Evolutionary conservation across 768 basidiomycete species (phyloP), one percentile per base, ranked within the genome.

Genomic region (Udeniomyces megalosporus): DNA sequence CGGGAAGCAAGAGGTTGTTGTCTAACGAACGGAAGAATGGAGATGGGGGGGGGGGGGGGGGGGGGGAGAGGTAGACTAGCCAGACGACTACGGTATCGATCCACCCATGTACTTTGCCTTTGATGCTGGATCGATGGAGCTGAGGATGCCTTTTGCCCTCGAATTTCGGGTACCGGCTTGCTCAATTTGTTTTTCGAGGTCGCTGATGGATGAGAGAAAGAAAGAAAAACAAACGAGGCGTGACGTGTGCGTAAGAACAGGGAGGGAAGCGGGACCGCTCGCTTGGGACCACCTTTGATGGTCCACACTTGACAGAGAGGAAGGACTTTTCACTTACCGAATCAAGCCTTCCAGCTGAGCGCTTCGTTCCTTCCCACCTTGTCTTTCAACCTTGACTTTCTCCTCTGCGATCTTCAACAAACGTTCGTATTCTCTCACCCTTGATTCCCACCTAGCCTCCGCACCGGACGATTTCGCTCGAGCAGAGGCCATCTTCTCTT

Each of bases 361-460:
- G 2, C 71, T 72, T 28, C 72, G 51, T 74, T 97, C 93, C 75
- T 96, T 99, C 48, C 84, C 81, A 3, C 93, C 95, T 69, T 96
- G 92, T 64, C 87, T 78, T 76, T 93, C 91, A 59, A 88, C 79
- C 78, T 96, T 96, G 67, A 89, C 82, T 71, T 83, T 84, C 77
- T 97, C 92, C 69, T 90, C 88, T 0, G 88, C 88, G 0, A 83
- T 82, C 72, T 83, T 84, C 66, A 91, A 70, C 20, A 86, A 76
- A 15, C 80, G 71, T 74, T 95, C 89, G 69, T 92, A 91, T 74
- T 97, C 92, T 73, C 84, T 85, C 49, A 97, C 87, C n/a, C 92
- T 78, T 0, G 85, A 88, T 69, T 92, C 91, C 90, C 92, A 97
- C 73, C 92, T 93, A 57, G 75, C 76, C 67, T 95, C 91, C 0